Conservation (phyloP, 2,329 filamentous ascomycete genomes). For the Microdochium bolleyi region DNA sequence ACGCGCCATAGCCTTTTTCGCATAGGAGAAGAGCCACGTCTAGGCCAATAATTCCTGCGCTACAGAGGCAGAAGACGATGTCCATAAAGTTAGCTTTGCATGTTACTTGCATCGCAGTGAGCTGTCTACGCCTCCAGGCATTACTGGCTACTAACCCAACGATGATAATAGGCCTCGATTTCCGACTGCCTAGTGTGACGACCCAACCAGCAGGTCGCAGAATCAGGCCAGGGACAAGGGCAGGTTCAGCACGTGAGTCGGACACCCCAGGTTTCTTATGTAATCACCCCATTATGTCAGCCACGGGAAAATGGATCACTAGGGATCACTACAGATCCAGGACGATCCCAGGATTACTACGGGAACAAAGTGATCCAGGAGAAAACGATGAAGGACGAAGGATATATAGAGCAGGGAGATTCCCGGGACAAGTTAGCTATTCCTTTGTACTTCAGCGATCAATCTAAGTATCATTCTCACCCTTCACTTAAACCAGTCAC, state of each 20-base stretch:
- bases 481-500: too few species aligned
- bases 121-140: background rate
- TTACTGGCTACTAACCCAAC: background rate
- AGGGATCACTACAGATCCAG: too few species aligned
- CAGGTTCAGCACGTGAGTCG: background rate
- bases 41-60: background rate
- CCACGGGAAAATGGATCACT: too few species aligned
- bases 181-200: background rate
- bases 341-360: too few species aligned
- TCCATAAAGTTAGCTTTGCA: background rate
- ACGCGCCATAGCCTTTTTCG: background rate
- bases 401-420: too few species aligned
- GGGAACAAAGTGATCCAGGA: too few species aligned
- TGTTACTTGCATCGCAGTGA: background rate
- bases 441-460: too few species aligned
- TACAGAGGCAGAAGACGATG: background rate
- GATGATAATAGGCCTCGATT: background rate
- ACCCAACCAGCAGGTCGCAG: background rate
- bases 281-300: background rate
- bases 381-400: too few species aligned
- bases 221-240: background rate
- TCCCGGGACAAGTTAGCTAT: too few species aligned
- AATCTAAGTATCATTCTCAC: too few species aligned
- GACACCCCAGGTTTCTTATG: background rate
- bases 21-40: background rate